A percentile compares a stretch with the other conserved stretches of the same genome.
These are phyloP conservation scores for Penicillium argentinense DNA, from an alignment of 495 filamentous ascomycete genomes.

Conservation along the genomic window DNA sequence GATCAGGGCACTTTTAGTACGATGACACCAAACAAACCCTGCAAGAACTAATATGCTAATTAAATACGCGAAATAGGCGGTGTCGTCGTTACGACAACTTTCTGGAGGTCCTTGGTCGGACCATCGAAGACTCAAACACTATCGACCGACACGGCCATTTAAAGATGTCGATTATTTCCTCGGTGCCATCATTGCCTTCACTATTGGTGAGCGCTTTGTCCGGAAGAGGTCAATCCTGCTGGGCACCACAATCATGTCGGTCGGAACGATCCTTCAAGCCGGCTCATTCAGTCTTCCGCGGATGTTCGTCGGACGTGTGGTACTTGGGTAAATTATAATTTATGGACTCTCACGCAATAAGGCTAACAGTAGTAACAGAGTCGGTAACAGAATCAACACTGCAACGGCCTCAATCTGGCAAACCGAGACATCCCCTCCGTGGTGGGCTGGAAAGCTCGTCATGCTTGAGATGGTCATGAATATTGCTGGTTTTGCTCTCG, in stretches of 20 bases:
- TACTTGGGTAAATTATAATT: slow-evolving; percentile 8
- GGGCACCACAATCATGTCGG: slow-evolving; percentile 52
- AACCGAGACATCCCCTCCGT: slow-evolving; percentile 53
- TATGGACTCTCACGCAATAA: too few species aligned
- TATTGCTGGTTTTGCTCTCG: slow-evolving; percentile 38
- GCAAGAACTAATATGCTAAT: too few species aligned
- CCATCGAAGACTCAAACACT: too few species aligned
- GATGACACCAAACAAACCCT: too few species aligned
- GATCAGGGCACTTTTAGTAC: slow-evolving; percentile 19
- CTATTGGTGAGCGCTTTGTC: slow-evolving; percentile 52
- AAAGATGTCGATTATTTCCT: slow-evolving; percentile 58
- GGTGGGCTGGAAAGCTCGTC: slow-evolving; percentile 55
- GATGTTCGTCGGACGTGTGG: slow-evolving; percentile 57
- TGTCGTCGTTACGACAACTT: too few species aligned
- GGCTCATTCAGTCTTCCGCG: slow-evolving; percentile 50
- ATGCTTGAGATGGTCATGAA: slow-evolving; percentile 57
- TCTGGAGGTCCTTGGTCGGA: too few species aligned
- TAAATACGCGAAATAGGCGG: too few species aligned
- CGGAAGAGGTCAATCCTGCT: slow-evolving; percentile 52
- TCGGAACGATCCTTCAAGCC: slow-evolving; percentile 57
- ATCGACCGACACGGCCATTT: slow-evolving; percentile 47
- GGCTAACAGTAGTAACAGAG: too few species aligned
- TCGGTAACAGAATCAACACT: slow-evolving; percentile 57
- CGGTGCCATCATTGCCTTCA: slow-evolving; percentile 51
- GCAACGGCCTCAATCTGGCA: slow-evolving; percentile 58